phyloP scores from a whole-genome alignment of 2,329 filamentous ascomycete species.

The Aspergillus sp. region DNA sequence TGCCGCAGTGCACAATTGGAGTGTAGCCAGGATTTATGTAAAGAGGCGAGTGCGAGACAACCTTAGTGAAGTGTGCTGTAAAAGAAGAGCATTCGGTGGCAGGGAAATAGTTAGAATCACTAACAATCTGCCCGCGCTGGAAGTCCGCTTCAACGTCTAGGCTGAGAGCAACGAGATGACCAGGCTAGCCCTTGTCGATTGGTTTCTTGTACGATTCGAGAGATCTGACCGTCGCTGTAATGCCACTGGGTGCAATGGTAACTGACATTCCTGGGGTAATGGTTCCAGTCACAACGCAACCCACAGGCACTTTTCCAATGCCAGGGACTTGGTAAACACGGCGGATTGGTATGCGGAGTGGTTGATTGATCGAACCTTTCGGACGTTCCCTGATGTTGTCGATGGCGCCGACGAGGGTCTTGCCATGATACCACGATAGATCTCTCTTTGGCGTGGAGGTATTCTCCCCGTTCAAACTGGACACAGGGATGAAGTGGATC shows the following conservation, averaged over 20 bases:
- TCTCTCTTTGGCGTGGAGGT: constrained; percentile 88
- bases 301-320: constrained; percentile 99
- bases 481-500: constrained; percentile 99
- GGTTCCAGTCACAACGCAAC: constrained; percentile 99
- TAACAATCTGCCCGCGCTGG: constrained; percentile 98
- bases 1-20: constrained; percentile 99
- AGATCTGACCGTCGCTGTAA: constrained; percentile 99
- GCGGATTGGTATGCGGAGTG: constrained; percentile 99
- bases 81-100: constrained; percentile 84
- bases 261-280: constrained; percentile 83
- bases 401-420: constrained; percentile 99
- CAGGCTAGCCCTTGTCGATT: constrained; percentile 88
- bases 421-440: constrained; percentile 99
- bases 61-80: constrained; percentile 99
- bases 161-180: constrained; percentile 99
- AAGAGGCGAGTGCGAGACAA: constrained; percentile 99
- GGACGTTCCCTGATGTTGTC: constrained; percentile 93
- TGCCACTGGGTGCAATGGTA: constrained; percentile 96
- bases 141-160: constrained; percentile 99
- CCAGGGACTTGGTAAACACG: constrained; percentile 99
- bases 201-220: constrained; percentile 99
- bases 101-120: constrained; percentile 99
- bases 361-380: constrained; percentile 94
- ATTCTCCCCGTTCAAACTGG: constrained; percentile 99
- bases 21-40: constrained; percentile 99